Base-by-base conservation (phyloP, 352 stramenopile genomes). In the Thalassiosira livingstoniorum region DNA sequence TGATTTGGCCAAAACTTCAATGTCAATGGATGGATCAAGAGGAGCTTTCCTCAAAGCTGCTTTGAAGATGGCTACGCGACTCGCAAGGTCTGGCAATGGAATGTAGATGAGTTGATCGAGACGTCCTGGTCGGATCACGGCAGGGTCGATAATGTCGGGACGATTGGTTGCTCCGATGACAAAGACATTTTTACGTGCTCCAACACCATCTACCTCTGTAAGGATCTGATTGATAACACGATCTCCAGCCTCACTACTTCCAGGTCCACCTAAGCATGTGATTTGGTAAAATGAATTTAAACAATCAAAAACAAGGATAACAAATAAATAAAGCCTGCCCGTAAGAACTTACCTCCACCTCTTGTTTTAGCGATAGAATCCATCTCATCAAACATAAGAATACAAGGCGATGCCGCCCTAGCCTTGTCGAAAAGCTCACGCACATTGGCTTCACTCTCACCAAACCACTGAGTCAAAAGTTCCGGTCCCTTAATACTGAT, bases 361-460 rank as follows among this genome's bases (percentile, higher is more conserved):
- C 98, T 95, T 64, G 97, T 96, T 84, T 98, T 91, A 7, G 97
- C 98, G 78, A 99, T 99, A 45, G 97, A 99, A 90, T 99, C 98
- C 79, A 99, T 94, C 89, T 99, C 98, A 93, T 99, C 98, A 77
- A 99, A 99, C 92, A 99, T 99, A 18, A 99, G 90, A 77, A 99
- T 98, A 90, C 97, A 99, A 18, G 98, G 98, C 70, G 97, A 97
- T n/a, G 98, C 97, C 27, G 95, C 95, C 68, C 98, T 95, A 5
- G 98, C 98, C 90, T 99, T 99, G 87, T 99, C 97, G 82, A 99
- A 99, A 27, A 99, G 92, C 69, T 99, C 97, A 79, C 98, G 96
- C 35, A 99, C 97, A 83, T 99, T 99, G 21, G 96, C 96, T 86
- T 99, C 98, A 25, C 95, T 98, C 80, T 99, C 98, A 89, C 98